phyloP scores from a whole-genome alignment of 495 filamentous ascomycete species.

The Staphylotrichum longicolle region DNA sequence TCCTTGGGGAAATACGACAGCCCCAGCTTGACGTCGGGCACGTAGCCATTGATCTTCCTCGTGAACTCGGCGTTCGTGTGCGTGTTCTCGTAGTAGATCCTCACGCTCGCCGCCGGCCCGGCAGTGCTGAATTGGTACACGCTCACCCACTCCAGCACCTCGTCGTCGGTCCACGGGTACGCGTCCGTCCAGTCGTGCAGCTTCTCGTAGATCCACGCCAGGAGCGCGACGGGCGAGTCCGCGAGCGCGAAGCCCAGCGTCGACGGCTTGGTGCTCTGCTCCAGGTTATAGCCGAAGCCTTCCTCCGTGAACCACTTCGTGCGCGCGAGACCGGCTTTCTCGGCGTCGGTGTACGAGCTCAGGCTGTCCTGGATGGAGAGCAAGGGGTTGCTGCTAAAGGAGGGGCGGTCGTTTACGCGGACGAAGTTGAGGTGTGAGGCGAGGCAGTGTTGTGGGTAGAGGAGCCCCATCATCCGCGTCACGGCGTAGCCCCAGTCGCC shows the following conservation, averaged over 20 bases:
- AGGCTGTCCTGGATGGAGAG: too few relatives aligned
- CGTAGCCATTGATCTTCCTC: too few relatives aligned
- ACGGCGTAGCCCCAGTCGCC: conserved; percentile 4
- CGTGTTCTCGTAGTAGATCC: background rate
- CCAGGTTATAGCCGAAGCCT: background rate
- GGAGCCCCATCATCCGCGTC: background rate
- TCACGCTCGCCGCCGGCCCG: background rate
- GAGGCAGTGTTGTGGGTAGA: background rate
- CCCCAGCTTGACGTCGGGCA: background rate
- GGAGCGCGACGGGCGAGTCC: conserved; percentile 3
- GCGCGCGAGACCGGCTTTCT: background rate
- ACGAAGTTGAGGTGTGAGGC: conserved; percentile 1
- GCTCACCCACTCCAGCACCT: conserved; percentile 1
- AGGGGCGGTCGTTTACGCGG: background rate
- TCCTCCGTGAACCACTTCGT: background rate
- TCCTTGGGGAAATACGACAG: background rate
- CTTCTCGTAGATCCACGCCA: conserved; percentile 10
- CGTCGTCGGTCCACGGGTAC: background rate
- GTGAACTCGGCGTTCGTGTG: too few relatives aligned
- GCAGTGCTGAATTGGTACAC: background rate
- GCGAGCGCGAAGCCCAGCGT: conserved; percentile 2
- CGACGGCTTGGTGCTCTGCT: background rate
- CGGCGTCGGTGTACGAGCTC: background rate
- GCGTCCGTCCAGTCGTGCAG: background rate
- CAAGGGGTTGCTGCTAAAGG: background rate